Conservation (phyloP, 176 grass and related monocot species). For the Pontederia paniculata region DNA sequence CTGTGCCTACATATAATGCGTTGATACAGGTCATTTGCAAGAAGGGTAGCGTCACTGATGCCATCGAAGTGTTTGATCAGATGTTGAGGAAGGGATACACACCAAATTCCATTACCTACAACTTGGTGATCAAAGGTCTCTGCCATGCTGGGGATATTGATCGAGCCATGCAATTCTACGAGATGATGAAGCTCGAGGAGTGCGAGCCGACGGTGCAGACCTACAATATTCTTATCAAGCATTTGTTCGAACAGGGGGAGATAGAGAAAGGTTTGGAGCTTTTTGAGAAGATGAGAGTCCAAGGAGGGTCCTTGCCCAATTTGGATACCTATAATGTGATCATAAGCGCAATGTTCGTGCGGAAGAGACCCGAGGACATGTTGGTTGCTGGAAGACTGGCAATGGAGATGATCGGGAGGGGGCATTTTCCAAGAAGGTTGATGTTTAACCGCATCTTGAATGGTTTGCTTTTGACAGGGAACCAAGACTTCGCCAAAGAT, state of each 20-base stretch:
- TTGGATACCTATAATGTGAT: constrained; percentile 85
- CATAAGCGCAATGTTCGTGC: constrained; percentile 87
- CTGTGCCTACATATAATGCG: constrained; percentile 64
- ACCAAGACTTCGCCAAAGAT: constrained; percentile 62
- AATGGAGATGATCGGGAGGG: constrained; percentile 75
- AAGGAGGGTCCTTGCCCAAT: constrained; percentile 58
- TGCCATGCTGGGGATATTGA: constrained; percentile 61
- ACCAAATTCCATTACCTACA: constrained; percentile 64
- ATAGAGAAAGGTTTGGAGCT: constrained; percentile 56
- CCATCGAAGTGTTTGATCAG: constrained; percentile 46
- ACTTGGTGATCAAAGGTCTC: constrained; percentile 64
- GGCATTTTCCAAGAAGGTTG: constrained; percentile 82
- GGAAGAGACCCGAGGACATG: constrained; percentile 69
- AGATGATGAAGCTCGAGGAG: constrained; percentile 52
- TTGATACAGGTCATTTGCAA: constrained; percentile 83
- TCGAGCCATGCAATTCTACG: constrained; percentile 45
- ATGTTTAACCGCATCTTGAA: constrained; percentile 86
- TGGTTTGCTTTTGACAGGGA: constrained; percentile 66
- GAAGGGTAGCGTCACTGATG: constrained; percentile 62
- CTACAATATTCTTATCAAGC: constrained; percentile 60
- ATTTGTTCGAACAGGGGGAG: constrained; percentile 73
- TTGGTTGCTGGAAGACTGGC: constrained; percentile 64
- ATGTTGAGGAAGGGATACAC: constrained; percentile 35
- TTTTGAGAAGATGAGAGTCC: constrained; percentile 58
- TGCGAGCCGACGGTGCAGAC: constrained; percentile 63